A percentile compares a stretch with the other conserved stretches of the same genome.
Evolutionary conservation across 768 basidiomycete genomes (phyloP).

Genomic region (Lentinula aciculospora): DNA sequence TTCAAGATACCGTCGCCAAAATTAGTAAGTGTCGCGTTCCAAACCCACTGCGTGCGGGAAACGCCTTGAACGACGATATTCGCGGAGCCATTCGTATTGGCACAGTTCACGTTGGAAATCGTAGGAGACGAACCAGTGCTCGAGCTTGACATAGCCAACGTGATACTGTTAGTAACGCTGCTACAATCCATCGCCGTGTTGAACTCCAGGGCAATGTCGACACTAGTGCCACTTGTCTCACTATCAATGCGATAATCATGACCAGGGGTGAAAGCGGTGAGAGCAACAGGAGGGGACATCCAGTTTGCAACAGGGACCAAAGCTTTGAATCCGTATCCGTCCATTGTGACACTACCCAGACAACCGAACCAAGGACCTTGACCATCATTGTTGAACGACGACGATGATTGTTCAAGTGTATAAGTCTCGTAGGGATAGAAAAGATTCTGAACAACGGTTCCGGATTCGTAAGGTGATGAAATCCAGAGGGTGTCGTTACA

Average conservation of each 20-base stretch:
- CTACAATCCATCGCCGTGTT: slow-evolving; percentile 71
- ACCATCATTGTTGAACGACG: slow-evolving; percentile 55
- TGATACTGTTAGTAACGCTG: slow-evolving; percentile 58
- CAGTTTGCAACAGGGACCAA: slow-evolving; percentile 67
- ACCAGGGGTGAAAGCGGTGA: slow-evolving; percentile 80
- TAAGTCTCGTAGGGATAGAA: slow-evolving; percentile 80
- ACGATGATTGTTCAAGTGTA: slow-evolving; percentile 57
- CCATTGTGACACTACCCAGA: slow-evolving; percentile 57
- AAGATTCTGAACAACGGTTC: slow-evolving; percentile 66
- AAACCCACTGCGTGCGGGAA: slow-evolving; percentile 58
- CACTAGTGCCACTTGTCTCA: slow-evolving; percentile 47
- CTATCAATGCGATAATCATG: slow-evolving; percentile 73
- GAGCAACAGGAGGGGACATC: slow-evolving; percentile 64
- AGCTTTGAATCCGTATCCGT: slow-evolving; percentile 76
- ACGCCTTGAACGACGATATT: slow-evolving; percentile 48
- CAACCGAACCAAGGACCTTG: slow-evolving; percentile 71
- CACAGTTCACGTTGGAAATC: slow-evolving; percentile 46
- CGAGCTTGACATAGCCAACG: slow-evolving; percentile 66
- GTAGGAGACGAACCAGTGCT: slow-evolving; percentile 50
- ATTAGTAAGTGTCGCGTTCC: slow-evolving; percentile 68
- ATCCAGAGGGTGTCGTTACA: slow-evolving; percentile 67
- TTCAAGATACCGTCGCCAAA: slow-evolving; percentile 82
- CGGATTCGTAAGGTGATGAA: slow-evolving; percentile 66
- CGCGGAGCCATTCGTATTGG: slow-evolving; percentile 39
- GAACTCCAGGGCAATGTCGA: slow-evolving; percentile 76